Conservation (phyloP, 768 basidiomycete genomes). For the Chalciporus chontae region DNA sequence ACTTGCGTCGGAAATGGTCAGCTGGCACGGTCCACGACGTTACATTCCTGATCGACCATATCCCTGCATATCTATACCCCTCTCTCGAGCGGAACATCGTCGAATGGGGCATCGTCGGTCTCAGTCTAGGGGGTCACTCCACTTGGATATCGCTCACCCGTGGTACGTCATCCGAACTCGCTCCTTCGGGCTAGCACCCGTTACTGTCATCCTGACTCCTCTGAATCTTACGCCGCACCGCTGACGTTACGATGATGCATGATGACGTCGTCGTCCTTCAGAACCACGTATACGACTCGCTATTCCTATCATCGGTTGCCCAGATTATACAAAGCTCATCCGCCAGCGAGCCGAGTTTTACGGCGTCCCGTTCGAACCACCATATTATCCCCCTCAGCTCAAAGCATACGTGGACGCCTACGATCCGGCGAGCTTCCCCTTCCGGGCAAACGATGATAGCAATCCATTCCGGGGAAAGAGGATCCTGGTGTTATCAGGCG, state of each 20-base stretch:
- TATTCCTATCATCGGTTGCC: slow-evolving; percentile 65
- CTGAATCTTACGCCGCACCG: background rate
- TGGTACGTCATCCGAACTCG: slow-evolving; percentile 27
- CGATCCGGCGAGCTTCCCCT: slow-evolving; percentile 46
- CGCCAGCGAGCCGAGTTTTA: slow-evolving; percentile 47
- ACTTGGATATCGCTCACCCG: slow-evolving; percentile 66
- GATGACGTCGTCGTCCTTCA: slow-evolving; percentile 15
- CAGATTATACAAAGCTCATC: slow-evolving; percentile 61
- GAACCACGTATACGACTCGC: slow-evolving; percentile 45
- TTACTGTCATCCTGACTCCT: background rate
- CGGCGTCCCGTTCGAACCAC: slow-evolving; percentile 44
- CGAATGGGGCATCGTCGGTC: slow-evolving; percentile 70
- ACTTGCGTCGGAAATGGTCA: slow-evolving; percentile 10
- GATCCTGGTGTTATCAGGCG: slow-evolving; percentile 70
- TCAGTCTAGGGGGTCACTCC: slow-evolving; percentile 83
- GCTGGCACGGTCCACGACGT: slow-evolving; percentile 72
- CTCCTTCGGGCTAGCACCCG: background rate
- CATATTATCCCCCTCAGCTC: slow-evolving; percentile 56
- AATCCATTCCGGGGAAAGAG: slow-evolving; percentile 72
- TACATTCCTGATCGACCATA: slow-evolving; percentile 76
- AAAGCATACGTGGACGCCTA: slow-evolving; percentile 41
- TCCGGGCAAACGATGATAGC: slow-evolving; percentile 31
- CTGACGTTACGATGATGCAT: background rate
- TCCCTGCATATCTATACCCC: slow-evolving; percentile 74
- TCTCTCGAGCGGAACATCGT: slow-evolving; percentile 53